Percentiles rank a stretch among this genome's conserved stretches.
Evolutionary conservation across 371 early-diverging fungal genomes (phyloP).

Genomic region (Phascolomyces articulosus): DNA sequence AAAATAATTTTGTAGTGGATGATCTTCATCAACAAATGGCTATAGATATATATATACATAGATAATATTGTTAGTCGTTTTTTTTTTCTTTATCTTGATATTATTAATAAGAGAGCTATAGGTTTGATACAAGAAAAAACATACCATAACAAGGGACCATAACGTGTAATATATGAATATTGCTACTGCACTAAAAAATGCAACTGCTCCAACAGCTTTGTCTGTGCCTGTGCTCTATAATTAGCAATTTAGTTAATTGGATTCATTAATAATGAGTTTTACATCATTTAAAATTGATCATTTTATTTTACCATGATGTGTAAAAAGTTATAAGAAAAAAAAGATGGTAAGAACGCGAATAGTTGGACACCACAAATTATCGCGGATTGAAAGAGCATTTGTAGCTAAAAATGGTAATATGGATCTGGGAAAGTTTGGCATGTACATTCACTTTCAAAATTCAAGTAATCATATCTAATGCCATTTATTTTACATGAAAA

Average conservation of each 20-base stretch:
- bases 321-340: background rate
- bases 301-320: background rate
- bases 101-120: background rate
- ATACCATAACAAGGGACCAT: slow-evolving; percentile 91
- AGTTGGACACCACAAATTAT: background rate
- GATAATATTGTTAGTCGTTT: too few species aligned
- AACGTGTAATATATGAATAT: slow-evolving; percentile 89
- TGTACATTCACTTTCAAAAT: too few species aligned
- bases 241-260: background rate
- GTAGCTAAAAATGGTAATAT: too few species aligned
- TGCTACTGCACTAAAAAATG: slow-evolving; percentile 68
- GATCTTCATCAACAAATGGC: slow-evolving; percentile 92
- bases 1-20: slow-evolving; percentile 80
- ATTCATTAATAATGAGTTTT: background rate
- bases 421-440: too few species aligned
- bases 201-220: slow-evolving; percentile 78
- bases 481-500: too few species aligned
- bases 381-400: background rate
- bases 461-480: too few species aligned
- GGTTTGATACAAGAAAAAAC: too few species aligned
- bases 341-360: background rate
- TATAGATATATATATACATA: slow-evolving; percentile 21
- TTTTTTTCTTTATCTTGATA: background rate
- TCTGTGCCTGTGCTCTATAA: slow-evolving; percentile 58
- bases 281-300: background rate